These are phyloP conservation scores for Colletotrichum sp. DNA, from an alignment of 2,329 filamentous ascomycete species.

Conservation along the genomic window DNA sequence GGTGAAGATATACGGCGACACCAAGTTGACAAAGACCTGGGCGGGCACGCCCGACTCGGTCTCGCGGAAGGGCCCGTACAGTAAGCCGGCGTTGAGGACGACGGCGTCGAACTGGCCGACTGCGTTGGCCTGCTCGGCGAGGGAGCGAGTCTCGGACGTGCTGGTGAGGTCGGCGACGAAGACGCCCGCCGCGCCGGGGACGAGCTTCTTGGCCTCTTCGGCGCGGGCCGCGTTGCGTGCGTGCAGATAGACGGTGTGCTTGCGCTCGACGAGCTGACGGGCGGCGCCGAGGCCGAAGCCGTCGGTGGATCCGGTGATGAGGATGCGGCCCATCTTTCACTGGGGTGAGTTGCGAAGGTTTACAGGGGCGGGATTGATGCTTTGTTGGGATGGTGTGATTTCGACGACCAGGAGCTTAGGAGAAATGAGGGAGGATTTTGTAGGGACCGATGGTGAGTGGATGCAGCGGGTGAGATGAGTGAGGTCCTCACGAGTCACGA, in stretches of 20 bases:
- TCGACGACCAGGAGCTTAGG: not conserved
- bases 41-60: constrained; percentile 24
- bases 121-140: constrained; percentile 26
- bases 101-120: constrained; percentile 24
- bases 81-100: constrained; percentile 23
- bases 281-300: constrained; percentile 27
- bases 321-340: constrained; percentile 24
- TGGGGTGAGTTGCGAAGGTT: not conserved
- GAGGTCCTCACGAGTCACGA: not conserved
- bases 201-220: constrained; percentile 15
- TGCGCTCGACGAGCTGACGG: constrained; percentile 25
- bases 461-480: not conserved
- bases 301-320: constrained; percentile 29
- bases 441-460: not conserved
- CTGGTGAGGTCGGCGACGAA: constrained; percentile 25
- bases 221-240: constrained; percentile 25
- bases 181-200: constrained; percentile 22
- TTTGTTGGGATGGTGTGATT: not conserved
- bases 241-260: constrained; percentile 26
- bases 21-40: constrained; percentile 24
- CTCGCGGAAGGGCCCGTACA: constrained; percentile 22
- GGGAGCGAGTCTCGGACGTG: constrained; percentile 22
- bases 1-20: constrained; percentile 27
- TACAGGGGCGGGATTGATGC: not conserved
- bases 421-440: not conserved